phyloP scores from a whole-genome alignment of 192 early-diverging fungal genomes.

The Entophlyctis helioformis region DNA sequence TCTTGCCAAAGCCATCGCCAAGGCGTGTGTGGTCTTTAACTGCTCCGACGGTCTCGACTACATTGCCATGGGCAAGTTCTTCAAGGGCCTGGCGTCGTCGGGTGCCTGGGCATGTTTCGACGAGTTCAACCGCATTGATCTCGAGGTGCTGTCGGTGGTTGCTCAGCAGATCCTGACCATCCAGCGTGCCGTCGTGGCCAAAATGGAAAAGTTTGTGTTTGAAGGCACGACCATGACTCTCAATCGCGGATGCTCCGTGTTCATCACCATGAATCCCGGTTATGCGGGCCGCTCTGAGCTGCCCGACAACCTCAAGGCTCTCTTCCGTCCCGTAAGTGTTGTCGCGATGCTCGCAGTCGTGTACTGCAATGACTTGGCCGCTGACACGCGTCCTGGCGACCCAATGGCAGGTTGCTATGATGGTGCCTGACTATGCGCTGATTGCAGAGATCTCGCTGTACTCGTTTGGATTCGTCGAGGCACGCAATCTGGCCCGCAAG shows the following conservation, averaged over 20 bases:
- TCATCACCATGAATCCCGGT: constrained; percentile 56
- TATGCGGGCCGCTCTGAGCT: constrained; percentile 47
- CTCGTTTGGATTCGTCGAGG: constrained; percentile 49
- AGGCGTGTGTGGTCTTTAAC: constrained; percentile 50
- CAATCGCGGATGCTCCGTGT: constrained; percentile 43
- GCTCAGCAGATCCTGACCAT: constrained; percentile 52
- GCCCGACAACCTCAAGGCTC: constrained; percentile 49
- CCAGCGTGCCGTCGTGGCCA: constrained; percentile 40
- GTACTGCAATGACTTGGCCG: too few relatives aligned
- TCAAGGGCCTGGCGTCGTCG: constrained; percentile 46
- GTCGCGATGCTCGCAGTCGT: too few relatives aligned
- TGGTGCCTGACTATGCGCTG: constrained; percentile 49
- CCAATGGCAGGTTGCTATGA: too few relatives aligned
- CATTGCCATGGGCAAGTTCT: constrained; percentile 56
- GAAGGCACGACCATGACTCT: constrained; percentile 49
- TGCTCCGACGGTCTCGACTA: constrained; percentile 56
- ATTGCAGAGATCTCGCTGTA: constrained; percentile 54
- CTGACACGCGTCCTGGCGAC: too few relatives aligned
- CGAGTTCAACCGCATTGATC: constrained; percentile 52
- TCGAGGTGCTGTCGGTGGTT: constrained; percentile 51
- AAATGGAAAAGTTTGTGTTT: constrained; percentile 51
- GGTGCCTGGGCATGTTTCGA: constrained; percentile 56
- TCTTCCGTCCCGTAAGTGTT: constrained; percentile 54
- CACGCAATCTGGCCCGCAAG: constrained; percentile 39
- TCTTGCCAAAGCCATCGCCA: constrained; percentile 49